phyloP scores from a whole-genome alignment of 768 basidiomycete species.

The Inosperma sp. region DNA sequence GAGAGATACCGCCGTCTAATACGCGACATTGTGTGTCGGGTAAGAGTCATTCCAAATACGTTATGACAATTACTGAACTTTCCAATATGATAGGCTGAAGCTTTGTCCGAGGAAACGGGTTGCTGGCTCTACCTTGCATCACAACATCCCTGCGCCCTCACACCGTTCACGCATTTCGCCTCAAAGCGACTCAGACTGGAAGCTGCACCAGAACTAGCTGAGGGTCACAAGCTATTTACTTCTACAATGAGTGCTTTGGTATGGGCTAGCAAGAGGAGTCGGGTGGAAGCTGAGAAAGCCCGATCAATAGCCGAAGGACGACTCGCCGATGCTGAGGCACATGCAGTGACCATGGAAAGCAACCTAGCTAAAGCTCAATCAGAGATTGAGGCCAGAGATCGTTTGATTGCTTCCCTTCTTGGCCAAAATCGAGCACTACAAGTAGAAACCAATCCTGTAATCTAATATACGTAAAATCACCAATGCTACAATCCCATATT shows the following conservation, averaged over 20 bases:
- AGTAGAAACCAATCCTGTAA: too few species aligned
- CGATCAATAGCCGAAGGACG: background rate
- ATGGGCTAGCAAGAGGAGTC: background rate
- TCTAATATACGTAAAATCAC: too few species aligned
- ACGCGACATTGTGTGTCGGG: background rate
- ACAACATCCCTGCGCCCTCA: background rate
- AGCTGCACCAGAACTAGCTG: background rate
- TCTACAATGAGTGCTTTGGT: background rate
- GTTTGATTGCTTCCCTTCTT: background rate
- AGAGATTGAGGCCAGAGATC: background rate
- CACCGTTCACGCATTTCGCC: background rate
- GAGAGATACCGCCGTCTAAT: background rate
- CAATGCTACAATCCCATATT: too few species aligned
- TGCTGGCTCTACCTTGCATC: background rate
- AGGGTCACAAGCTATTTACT: background rate
- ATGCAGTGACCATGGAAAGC: background rate
- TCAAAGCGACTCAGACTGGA: slow-evolving; percentile 1
- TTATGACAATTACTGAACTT: background rate
- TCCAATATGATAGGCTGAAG: background rate
- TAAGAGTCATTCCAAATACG: background rate
- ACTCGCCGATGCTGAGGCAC: background rate
- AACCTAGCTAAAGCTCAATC: background rate
- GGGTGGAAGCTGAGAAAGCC: background rate
- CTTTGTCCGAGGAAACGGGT: background rate
- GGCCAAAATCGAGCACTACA: background rate